phyloP scores from a whole-genome alignment of 164 flowering plant genomes.

The Houttuynia cordata region DNA sequence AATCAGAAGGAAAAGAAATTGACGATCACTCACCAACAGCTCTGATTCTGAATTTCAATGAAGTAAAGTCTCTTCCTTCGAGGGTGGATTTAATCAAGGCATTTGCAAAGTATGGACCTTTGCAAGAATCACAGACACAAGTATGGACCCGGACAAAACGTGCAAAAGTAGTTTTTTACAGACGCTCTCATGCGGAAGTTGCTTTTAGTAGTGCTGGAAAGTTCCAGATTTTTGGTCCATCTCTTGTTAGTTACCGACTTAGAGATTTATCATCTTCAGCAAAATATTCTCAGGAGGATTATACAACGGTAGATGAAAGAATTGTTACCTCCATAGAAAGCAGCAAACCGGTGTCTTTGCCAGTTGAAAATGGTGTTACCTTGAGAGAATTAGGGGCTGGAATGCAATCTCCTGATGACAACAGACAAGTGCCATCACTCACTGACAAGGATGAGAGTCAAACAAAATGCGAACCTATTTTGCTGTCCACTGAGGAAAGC shows the following conservation, averaged over 20 bases:
- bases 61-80: conserved; percentile 57
- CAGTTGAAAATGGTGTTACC: not conserved
- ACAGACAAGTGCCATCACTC: no score
- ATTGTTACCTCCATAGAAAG: conserved; percentile 10
- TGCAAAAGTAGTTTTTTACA: conserved; percentile 68
- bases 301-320: conserved; percentile 19
- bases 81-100: conserved; percentile 38
- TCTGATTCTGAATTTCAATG: conserved; percentile 45
- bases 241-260: conserved; percentile 65
- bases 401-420: no score
- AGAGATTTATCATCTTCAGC: conserved; percentile 26
- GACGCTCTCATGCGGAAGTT: conserved; percentile 56
- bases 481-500: no score
- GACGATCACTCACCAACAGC: conserved; percentile 42
- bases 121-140: conserved; percentile 55
- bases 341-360: not conserved
- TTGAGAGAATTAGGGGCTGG: no score
- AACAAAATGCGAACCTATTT: no score
- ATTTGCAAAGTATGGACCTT: conserved; percentile 52
- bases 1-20: conserved; percentile 9
- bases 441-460: no score
- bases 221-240: conserved; percentile 69
- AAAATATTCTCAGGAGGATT: conserved; percentile 18
- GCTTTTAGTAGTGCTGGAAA: conserved; percentile 93
- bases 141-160: conserved; percentile 42